A percentile compares a stretch with the other conserved stretches of the same genome.
These are phyloP conservation scores for Kazachstania africana DNA, from an alignment of 805 yeast species.

Conservation along the genomic window DNA sequence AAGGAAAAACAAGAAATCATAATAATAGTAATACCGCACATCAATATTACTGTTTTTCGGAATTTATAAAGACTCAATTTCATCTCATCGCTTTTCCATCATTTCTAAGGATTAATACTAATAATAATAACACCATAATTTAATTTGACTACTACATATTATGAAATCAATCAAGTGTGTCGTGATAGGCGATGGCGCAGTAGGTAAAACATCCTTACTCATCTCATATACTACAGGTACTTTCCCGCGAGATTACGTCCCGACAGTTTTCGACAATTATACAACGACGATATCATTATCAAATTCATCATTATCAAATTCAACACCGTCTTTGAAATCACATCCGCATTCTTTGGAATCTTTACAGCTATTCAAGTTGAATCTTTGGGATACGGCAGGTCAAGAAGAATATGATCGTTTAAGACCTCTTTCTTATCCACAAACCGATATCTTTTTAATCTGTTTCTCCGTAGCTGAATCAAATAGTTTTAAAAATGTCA, in stretches of 20 bases:
- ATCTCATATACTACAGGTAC: constrained; percentile 87
- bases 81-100: too few relatives aligned
- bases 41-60: too few relatives aligned
- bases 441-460: constrained; percentile 76
- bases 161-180: constrained; percentile 89
- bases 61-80: too few relatives aligned
- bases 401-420: constrained; percentile 85
- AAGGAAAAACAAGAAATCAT: too few relatives aligned
- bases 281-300: constrained; percentile 59
- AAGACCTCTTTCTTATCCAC: constrained; percentile 84
- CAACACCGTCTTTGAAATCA: neutral
- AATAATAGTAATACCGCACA: too few relatives aligned
- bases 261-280: constrained; percentile 89
- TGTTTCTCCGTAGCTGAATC: constrained; percentile 82
- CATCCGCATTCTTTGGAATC: neutral
- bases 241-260: constrained; percentile 86
- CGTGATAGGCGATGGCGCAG: constrained; percentile 92
- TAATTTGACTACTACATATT: too few relatives aligned
- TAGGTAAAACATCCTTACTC: constrained; percentile 82
- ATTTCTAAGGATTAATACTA: too few relatives aligned
- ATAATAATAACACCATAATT: too few relatives aligned
- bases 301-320: neutral
- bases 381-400: constrained; percentile 95
- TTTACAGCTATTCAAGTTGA: constrained; percentile 65
- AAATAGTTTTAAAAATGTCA: constrained; percentile 67